These are phyloP conservation scores for Amborella trichopoda DNA, from an alignment of 164 flowering plant species.

Conservation along the genomic window DNA sequence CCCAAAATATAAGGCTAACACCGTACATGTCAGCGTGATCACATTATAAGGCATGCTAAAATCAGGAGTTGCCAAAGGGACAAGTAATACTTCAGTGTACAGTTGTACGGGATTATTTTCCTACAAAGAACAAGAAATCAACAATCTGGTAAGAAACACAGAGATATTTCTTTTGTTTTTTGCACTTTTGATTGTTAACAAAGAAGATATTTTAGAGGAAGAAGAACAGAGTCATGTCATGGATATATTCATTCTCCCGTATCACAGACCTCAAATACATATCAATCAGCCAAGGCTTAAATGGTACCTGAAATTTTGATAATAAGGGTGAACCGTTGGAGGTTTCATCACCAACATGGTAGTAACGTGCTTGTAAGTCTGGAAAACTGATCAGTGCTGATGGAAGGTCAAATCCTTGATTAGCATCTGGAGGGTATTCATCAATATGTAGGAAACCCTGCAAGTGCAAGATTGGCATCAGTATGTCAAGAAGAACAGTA, in stretches of 20 bases:
- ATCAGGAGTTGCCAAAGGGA: conserved; percentile 96
- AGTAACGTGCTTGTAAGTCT: conserved; percentile 32
- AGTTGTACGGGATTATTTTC: conserved; percentile 42
- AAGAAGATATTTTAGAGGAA: too few relatives aligned
- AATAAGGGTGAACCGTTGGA: conserved; percentile 35
- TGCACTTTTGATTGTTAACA: too few relatives aligned
- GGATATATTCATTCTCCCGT: too few relatives aligned
- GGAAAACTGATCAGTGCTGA: conserved; percentile 80
- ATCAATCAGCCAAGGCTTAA: too few relatives aligned
- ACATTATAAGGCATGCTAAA: conserved; percentile 99
- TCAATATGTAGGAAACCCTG: conserved; percentile 92
- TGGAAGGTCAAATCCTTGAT: conserved; percentile 97
- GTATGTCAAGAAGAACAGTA: too few relatives aligned
- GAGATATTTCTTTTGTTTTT: too few relatives aligned
- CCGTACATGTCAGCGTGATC: conserved; percentile 92
- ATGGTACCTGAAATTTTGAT: conserved; percentile 70
- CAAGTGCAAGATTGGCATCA: background rate
- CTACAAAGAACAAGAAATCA: conserved; percentile 24
- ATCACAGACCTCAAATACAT: too few relatives aligned
- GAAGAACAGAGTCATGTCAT: too few relatives aligned
- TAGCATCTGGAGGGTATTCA: conserved; percentile 98
- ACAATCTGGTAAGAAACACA: background rate
- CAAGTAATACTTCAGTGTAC: conserved; percentile 94
- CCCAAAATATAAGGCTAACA: conserved; percentile 90
- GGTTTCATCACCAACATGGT: conserved; percentile 24